Base-by-base conservation (phyloP, 306 rosid genomes). In the Coriaria nepalensis region DNA sequence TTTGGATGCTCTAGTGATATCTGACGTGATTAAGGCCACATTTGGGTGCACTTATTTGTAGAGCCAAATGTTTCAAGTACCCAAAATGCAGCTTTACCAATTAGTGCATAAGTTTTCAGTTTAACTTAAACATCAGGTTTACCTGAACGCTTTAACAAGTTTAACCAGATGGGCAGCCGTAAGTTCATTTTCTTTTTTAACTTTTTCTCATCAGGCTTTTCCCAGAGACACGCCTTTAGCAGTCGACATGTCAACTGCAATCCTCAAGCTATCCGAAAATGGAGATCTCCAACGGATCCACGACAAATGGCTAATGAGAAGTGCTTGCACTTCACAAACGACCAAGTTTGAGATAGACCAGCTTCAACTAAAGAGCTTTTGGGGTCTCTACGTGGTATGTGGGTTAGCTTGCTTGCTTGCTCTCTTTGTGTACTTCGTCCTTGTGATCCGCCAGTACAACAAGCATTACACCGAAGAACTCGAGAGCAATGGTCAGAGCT, bases 261-360 rank as follows among this genome's bases (percentile, higher is more conserved):
- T 92, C 44, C 62, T 92, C 67, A 64, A 52, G 70, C 67, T 92
- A 55, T 69, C 78, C 2, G 98, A 92, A 50, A 77, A 53, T 42
- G 98, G 98, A 40, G 98, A 86, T 49, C 68, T 92, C 10, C 83
- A 86, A 59, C 82, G 94, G 73, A 92, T 92, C 58, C 96, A 20
- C 62, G 98, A 92, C 78, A 92, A 92, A 52, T 92, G 98, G 98
- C 87, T 92, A 8, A 48, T 43, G 61, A 67, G 75, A 37, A 78
- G 77, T 11, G 79, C 94, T 8, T 92, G 98, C 67, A 56, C 81
- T 39, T 65, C 93, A 49, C 94, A 73, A 46, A 70, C 72, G 14
- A 39, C 94, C 43, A 75, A 73, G 62, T 45, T 75, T 9, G 83
- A 73, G 68, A 81, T 78, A 59, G 83, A 92, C 68, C 77, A 80